These are phyloP conservation scores for Aspergillus sp. DNA, from an alignment of 2,329 filamentous ascomycete genomes.

Conservation along the genomic window DNA sequence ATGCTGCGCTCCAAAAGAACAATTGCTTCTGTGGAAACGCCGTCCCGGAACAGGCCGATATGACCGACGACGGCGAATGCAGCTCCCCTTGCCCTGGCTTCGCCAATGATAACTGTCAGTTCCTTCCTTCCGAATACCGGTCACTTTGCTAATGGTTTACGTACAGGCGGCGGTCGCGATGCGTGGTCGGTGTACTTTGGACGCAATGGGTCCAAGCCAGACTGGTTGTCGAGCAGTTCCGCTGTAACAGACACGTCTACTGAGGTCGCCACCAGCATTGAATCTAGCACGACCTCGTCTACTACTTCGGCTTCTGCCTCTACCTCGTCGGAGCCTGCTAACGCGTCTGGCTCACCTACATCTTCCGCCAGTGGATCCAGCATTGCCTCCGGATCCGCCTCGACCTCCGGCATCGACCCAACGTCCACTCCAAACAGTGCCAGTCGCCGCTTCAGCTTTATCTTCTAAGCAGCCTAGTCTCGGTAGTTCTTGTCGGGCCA, in stretches of 20 bases:
- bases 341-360: neutral
- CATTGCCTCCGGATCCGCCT: neutral
- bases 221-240: neutral
- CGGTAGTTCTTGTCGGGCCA: too few relatives aligned
- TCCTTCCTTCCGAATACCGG: accelerated
- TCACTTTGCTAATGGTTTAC: neutral
- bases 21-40: neutral
- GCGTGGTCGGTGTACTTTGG: neutral
- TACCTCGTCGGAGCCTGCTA: neutral
- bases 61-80: neutral
- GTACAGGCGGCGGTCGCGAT: neutral
- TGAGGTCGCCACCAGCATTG: neutral
- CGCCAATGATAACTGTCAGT: neutral
- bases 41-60: neutral
- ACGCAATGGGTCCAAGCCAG: too few relatives aligned
- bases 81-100: neutral
- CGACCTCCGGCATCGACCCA: neutral
- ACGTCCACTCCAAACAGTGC: neutral
- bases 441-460: neutral
- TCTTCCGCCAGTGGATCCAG: neutral
- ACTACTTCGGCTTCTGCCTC: neutral
- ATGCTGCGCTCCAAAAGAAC: neutral
- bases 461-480: neutral
- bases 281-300: neutral
- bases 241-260: neutral